Evolutionary conservation across 2,329 filamentous ascomycete species (phyloP).

Genomic region (Exophiala alcalophila): DNA sequence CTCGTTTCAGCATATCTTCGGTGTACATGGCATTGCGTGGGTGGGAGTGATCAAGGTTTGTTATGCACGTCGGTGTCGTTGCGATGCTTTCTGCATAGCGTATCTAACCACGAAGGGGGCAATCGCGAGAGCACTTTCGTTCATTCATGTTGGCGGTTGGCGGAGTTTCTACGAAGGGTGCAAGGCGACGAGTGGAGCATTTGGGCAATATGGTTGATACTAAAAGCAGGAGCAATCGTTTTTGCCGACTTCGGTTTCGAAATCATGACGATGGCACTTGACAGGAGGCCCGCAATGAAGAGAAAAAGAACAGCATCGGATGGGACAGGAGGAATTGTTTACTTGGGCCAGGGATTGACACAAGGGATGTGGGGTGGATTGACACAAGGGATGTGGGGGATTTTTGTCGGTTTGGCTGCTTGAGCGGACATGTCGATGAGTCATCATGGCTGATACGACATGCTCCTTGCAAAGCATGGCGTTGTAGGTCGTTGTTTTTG

Average conservation of each 20-base stretch:
- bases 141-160: conserved; percentile 11
- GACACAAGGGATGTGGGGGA: not conserved
- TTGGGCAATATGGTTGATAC: conserved; percentile 12
- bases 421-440: conserved; percentile 16
- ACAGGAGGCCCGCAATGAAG: not conserved
- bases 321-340: too few relatives aligned
- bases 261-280: conserved; percentile 7
- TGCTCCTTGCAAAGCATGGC: conserved; percentile 19
- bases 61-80: conserved; percentile 23
- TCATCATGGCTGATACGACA: conserved; percentile 16
- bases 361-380: conserved; percentile 4
- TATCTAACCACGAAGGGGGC: conserved; percentile 7
- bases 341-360: conserved; percentile 1
- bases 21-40: conserved; percentile 23
- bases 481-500: conserved; percentile 11
- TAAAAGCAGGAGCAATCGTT: conserved; percentile 10
- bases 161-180: conserved; percentile 7
- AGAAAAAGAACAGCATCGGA: too few relatives aligned
- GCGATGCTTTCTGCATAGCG: conserved; percentile 26
- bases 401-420: conserved; percentile 9
- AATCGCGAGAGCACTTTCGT: conserved; percentile 9
- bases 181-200: conserved; percentile 8
- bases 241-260: conserved; percentile 1
- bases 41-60: conserved; percentile 15
- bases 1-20: conserved; percentile 26